Base-by-base conservation (phyloP, 1,284 basidiomycete species). In the Ceratobasidium sp. region DNA sequence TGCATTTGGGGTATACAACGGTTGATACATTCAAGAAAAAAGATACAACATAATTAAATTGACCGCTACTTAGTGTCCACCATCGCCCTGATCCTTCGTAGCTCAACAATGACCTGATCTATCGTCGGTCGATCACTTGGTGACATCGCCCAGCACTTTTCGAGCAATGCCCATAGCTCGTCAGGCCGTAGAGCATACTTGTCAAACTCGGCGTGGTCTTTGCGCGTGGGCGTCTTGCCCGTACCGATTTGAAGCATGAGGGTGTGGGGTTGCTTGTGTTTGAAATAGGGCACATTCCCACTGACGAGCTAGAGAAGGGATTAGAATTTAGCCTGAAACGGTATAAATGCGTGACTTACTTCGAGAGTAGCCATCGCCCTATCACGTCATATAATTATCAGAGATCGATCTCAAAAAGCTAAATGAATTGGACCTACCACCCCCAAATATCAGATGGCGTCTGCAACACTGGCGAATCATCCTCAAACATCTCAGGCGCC, bases 311-410 rank as follows among this genome's bases (percentile, higher is more conserved):
- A 28, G 23, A 32, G 38, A 59, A 5, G 57, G 38, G 35, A n/a
- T 32, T n/a, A 13, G 57, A 21, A 9, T 21, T 16, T n/a, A 23
- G 16, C 35, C 5, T 7, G 8, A 7, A 38, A 59, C 7, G 3
- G 35, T 18, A 16, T 18, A 2, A 26, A 16, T n/a, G 16, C 2
- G 9, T 16, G 13, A 18, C 55, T 35, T 59, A 41, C 57, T 21
- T 59, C 57, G 14, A 59, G 35, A 38, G 57, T 32, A 16, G 57
- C 13, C 57, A 59, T 59, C 21, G 26, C 57, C 52, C 52, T 55
- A 32, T 6, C 16, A 32, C 11, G 32, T 55, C 9, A 32, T 32
- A 55, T 14, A 28, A 13, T 14, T 23, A 54, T 28, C 13, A 28
- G 11, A 9, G 26, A 14, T 32, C 30, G 6, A 13, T 55, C 16